Conservation (phyloP, 2,329 filamentous ascomycete species). For the Exserohilum turcica region DNA sequence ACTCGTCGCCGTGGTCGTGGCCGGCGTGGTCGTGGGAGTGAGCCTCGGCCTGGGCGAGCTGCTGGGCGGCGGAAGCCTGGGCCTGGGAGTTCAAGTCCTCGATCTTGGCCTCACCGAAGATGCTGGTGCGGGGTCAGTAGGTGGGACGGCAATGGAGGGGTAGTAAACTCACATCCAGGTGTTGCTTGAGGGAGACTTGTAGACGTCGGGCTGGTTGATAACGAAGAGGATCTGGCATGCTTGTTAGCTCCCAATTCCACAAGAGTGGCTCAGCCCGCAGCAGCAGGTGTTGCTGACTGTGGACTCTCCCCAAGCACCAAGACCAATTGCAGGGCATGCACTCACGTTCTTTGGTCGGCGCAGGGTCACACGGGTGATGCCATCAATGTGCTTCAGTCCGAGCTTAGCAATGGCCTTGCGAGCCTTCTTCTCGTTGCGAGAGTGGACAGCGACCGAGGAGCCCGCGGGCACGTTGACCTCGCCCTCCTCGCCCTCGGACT, state of each 20-base stretch:
- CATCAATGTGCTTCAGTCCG: conserved; percentile 91
- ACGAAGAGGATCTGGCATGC: conserved; percentile 87
- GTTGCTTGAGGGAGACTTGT: conserved; percentile 99
- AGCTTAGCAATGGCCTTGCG: conserved; percentile 99
- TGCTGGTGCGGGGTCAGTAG: conserved; percentile 61
- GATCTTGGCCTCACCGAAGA: conserved; percentile 99
- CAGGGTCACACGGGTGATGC: conserved; percentile 97
- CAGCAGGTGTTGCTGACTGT: conserved; percentile 5
- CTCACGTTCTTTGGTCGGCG: conserved; percentile 98
- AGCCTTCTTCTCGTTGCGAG: conserved; percentile 99
- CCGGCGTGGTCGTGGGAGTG: conserved; percentile 70
- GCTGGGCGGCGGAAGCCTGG: conserved; percentile 92
- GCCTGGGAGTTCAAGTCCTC: conserved; percentile 99
- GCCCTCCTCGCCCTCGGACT: conserved; percentile 76
- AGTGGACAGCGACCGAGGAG: conserved; percentile 89
- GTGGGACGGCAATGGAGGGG: conserved; percentile 10
- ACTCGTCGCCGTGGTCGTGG: conserved; percentile 74
- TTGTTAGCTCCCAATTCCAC: conserved; percentile 25
- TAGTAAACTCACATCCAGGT: conserved; percentile 89
- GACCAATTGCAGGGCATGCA: conserved; percentile 43
- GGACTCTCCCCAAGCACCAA: conserved; percentile 2
- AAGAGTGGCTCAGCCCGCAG: conserved; percentile 8
- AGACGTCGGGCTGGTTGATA: conserved; percentile 99
- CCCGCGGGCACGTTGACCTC: conserved; percentile 77
- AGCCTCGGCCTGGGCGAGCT: conserved; percentile 77